Evolutionary conservation across 192 early-diverging fungal genomes (phyloP).

Genomic region (Linnemannia elongata): DNA sequence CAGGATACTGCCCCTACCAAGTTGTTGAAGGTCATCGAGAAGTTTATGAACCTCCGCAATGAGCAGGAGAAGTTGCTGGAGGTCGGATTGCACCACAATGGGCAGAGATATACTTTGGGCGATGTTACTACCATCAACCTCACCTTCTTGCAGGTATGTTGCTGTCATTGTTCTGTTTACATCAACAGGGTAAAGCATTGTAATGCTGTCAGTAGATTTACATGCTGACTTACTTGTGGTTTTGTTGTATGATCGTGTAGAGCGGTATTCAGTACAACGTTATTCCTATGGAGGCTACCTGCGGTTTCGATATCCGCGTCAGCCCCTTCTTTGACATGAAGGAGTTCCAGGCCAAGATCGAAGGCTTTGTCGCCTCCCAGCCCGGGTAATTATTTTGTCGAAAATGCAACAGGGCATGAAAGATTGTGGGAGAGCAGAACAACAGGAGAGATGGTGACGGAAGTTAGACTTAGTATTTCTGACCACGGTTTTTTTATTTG

Average conservation of each 20-base stretch:
- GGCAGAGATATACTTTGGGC: constrained; percentile 68
- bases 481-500: constrained; percentile 18
- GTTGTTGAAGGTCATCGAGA: constrained; percentile 75
- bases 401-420: neutral
- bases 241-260: constrained; percentile 13
- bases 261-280: constrained; percentile 86
- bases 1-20: constrained; percentile 77
- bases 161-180: neutral
- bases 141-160: constrained; percentile 73
- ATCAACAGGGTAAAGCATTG: neutral
- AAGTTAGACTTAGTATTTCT: neutral
- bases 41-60: constrained; percentile 77
- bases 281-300: constrained; percentile 77
- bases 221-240: neutral
- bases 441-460: no score
- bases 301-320: constrained; percentile 84
- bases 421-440: neutral
- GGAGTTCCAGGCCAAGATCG: constrained; percentile 68
- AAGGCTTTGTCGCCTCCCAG: constrained; percentile 58
- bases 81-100: constrained; percentile 65
- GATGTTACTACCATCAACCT: constrained; percentile 89
- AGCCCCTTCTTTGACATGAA: constrained; percentile 75
- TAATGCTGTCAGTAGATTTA: no score
- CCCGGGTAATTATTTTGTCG: constrained; percentile 51
- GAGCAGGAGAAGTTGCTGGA: constrained; percentile 71